Conservation (phyloP, 495 filamentous ascomycete species). For the Podospora pseudoanserina region DNA sequence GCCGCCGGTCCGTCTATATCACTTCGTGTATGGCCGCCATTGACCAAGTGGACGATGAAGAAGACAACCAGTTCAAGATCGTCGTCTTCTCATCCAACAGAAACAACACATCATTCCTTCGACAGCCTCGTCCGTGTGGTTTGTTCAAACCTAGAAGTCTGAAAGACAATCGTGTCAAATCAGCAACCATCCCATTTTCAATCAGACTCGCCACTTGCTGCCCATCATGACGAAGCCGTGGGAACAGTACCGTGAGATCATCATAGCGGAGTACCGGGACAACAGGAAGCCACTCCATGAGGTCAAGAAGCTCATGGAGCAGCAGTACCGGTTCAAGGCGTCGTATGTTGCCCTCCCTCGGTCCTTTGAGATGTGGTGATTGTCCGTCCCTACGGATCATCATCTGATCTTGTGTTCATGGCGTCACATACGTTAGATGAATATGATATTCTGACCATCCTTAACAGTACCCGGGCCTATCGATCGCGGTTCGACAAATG, state of each 20-base stretch:
- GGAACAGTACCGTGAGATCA: constrained; percentile 36
- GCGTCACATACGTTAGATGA: too few species aligned
- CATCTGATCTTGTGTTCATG: too few species aligned
- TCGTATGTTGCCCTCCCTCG: constrained; percentile 35
- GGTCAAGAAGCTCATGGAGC: constrained; percentile 41
- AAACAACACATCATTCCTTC: background rate
- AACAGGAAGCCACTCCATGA: constrained; percentile 41
- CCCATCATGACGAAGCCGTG: constrained; percentile 46
- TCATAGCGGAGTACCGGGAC: constrained; percentile 39
- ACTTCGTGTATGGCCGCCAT: background rate
- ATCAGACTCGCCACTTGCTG: background rate
- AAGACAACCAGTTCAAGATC: background rate
- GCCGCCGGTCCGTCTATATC: background rate
- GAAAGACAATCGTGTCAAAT: background rate
- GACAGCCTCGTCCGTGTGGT: background rate
- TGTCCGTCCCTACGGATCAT: background rate
- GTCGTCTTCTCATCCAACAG: background rate
- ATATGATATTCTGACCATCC: background rate
- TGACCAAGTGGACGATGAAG: background rate
- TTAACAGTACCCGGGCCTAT: constrained; percentile 39
- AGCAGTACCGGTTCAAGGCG: constrained; percentile 42
- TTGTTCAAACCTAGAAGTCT: background rate
- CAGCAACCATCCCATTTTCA: background rate
- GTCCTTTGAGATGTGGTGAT: background rate
- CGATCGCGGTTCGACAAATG: constrained; percentile 44